Percentiles rank a stretch among this genome's conserved stretches.
These are phyloP conservation scores for Aspergillus fumigatus DNA, from an alignment of 2,329 filamentous ascomycete species.

Conservation along the genomic window DNA sequence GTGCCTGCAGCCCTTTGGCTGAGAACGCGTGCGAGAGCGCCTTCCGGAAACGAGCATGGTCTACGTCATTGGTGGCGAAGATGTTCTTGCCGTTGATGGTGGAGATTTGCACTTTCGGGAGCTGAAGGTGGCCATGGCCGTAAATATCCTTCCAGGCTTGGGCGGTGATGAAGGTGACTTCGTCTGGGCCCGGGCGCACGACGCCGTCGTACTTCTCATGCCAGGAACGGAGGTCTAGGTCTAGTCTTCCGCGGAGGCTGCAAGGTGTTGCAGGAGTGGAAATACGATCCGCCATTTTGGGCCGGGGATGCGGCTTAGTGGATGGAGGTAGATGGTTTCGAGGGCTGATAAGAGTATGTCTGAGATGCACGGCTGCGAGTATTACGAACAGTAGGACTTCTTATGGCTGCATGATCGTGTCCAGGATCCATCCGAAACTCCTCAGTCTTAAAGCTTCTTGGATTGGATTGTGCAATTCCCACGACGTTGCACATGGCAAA, in stretches of 20 bases:
- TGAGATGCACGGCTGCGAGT: neutral
- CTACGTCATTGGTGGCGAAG: constrained; percentile 9
- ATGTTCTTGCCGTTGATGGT: constrained; percentile 6
- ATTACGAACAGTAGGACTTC: neutral
- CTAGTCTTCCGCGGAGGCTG: constrained; percentile 5
- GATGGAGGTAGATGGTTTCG: constrained; percentile 16
- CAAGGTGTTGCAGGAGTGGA: constrained; percentile 10
- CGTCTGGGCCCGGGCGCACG: constrained; percentile 29
- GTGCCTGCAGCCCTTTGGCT: constrained; percentile 34
- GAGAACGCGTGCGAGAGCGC: constrained; percentile 22
- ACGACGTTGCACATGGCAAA: too few relatives aligned
- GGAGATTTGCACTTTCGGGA: constrained; percentile 7
- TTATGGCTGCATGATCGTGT: too few relatives aligned
- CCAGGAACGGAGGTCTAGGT: constrained; percentile 3
- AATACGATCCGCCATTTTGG: constrained; percentile 15
- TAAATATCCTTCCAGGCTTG: constrained; percentile 27
- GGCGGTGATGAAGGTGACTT: constrained; percentile 27
- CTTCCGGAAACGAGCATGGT: constrained; percentile 24
- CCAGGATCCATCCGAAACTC: too few relatives aligned
- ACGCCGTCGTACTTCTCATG: constrained; percentile 12
- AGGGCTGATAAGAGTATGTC: neutral
- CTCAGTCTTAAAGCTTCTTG: too few relatives aligned
- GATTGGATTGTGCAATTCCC: too few relatives aligned
- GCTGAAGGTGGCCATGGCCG: constrained; percentile 9
- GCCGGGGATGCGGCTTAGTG: constrained; percentile 10